Conservation (phyloP, 768 basidiomycete genomes). For the Mycena metata region DNA sequence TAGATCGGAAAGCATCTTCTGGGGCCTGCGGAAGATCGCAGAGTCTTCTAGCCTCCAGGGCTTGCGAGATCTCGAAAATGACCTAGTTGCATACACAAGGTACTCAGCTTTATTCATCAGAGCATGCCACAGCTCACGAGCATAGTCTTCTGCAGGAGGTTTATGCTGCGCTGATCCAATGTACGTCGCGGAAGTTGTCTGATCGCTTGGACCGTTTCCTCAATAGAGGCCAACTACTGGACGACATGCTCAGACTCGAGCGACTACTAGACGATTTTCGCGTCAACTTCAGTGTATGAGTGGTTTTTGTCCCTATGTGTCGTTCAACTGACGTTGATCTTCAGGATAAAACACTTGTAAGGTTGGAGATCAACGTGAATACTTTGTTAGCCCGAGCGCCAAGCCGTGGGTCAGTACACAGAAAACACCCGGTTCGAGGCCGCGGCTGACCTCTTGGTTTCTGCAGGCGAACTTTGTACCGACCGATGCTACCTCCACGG, state of each 20-base stretch:
- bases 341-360: conserved; percentile 35
- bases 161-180: conserved; percentile 29
- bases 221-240: conserved; percentile 33
- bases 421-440: not conserved
- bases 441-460: conserved; percentile 11
- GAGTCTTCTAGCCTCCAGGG: conserved; percentile 30
- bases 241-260: conserved; percentile 37
- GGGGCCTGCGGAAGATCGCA: conserved; percentile 25
- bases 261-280: conserved; percentile 37
- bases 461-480: conserved; percentile 1
- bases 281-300: conserved; percentile 36
- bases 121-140: not conserved
- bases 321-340: not conserved
- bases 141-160: conserved; percentile 25
- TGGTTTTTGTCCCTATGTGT: not conserved
- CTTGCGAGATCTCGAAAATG: conserved; percentile 31
- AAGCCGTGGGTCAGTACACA: conserved; percentile 17
- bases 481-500: conserved; percentile 35
- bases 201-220: conserved; percentile 32
- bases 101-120: not conserved
- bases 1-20: conserved; percentile 32
- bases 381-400: conserved; percentile 28
- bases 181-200: conserved; percentile 31
- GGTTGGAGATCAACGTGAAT: conserved; percentile 37
- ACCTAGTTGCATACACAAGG: conserved; percentile 30